Base-by-base conservation (phyloP, 768 basidiomycete species). In the Collybia sordida region DNA sequence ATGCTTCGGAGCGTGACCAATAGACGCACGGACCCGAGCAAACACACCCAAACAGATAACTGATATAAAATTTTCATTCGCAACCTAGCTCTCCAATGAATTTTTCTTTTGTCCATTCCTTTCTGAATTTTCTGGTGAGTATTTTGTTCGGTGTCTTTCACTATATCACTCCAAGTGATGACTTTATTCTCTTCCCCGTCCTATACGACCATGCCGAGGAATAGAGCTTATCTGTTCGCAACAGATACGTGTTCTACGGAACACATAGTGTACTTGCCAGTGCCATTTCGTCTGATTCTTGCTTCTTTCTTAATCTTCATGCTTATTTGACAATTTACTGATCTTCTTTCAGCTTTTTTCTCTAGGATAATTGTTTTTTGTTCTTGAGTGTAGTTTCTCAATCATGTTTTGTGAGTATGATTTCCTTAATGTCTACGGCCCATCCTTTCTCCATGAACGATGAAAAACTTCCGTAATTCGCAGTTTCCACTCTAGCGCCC, bases 161-260 rank as follows among this genome's bases (percentile, higher is more conserved):
- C 3, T 19, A 25, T 51, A 25, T 43, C 9, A 34, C 48, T 55
- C 24, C 47, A 35, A 18, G 46, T 18, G 54, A 88, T 88, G 86
- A 85, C 80, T 76, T 77, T 76, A 80, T 89, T 89, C 88, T 89
- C 86, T 90, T 89, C 87, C 87, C 87, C 87, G 86, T 85, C 87
- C 71, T 89, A 89, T 64, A 85, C 87, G 88, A 89, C 88, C 80
- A 84, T 90, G 88, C 75, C 82, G 87, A 88, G 86, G 66, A 74
- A 80, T 67, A 88, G 86, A 86, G 85, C 60, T 63, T 65, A 82
- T 85, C 76, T 78, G 82, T 87, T 86, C 82, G 82, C 83, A 84
- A 83, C 84, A 74, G 74, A 83, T 79, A 71, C 67, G 81, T 78
- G 76, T 70, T 73, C 70, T 79, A 51, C 69, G 72, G 75, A 71